Evolutionary conservation across 2,329 filamentous ascomycete species (phyloP), one percentile per base, ranked within the genome.

Genomic region (Sclerotinia sclerotiorum): DNA sequence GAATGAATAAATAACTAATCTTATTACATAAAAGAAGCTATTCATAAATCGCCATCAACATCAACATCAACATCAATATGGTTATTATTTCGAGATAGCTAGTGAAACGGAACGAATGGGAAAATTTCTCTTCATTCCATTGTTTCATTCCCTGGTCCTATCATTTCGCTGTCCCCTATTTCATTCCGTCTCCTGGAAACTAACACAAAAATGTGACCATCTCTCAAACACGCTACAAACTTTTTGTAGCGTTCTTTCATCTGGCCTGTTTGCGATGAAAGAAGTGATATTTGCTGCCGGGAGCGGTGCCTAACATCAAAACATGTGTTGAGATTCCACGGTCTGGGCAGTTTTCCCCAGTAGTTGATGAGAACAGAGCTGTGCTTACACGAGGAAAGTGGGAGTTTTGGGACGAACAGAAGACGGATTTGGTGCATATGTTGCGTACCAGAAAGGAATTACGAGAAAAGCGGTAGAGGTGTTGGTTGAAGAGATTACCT

Each of bases 401-500:
- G 87, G 87, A 0, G 77, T 80, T 39, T 74, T 91, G 0, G 87
- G 90, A 77, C 77, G 85, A 81, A n/a, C 86, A 0, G 82, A 84
- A 3, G 89, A 92, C 76, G 81, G 11, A 84, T 1, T 82, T 83
- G 60, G 85, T 90, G 19, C 88, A 92, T 80, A 84, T 85, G 1
- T 75, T 89, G 2, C 88, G 87, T 74, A 74, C 85, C 0, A 87
- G 88, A 0, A 82, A 84, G 72, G 89, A 7, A 81, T 85, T 21
- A 81, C 82, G 0, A 81, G 79, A 69, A 81, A 81, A 46, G 88
- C 84, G 1, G 87, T 91, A 0, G 83, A 81, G 27, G 89, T 87
- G 4, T 75, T 92, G n/a, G n/a, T n/a, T 92, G 78, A 91, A 90
- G 78, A 81, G 80, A 89, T 90, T n/a, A n/a, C n/a, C n/a, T n/a